Evolutionary conservation across 768 basidiomycete species (phyloP), one percentile per base, ranked within the genome.

Genomic region (Xerocomellus chrysenteron): DNA sequence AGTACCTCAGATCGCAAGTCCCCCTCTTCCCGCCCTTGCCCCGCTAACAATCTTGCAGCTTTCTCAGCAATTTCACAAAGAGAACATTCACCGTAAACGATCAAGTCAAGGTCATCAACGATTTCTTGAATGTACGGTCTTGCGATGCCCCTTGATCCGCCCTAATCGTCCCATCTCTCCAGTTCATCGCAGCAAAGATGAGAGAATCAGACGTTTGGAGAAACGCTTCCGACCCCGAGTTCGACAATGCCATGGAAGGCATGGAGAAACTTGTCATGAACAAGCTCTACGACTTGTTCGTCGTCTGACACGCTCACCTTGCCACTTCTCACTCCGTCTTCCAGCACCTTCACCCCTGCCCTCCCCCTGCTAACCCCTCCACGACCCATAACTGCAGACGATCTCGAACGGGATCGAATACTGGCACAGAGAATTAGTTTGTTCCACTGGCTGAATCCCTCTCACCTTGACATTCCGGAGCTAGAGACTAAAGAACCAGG

Each of bases 261-360:
- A 98, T 98, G 93, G 97, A 99, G 79, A 99, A 99, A 73, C 82
- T 99, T 8, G 97, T 99, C 62, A 98, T 99, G 97, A 99, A 98
- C 65, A 80, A 94, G 50, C 75, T 98, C 50, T 98, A 97, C 71
- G 92, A 94, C 64, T 93, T 91, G 95, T 98, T 59, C 68, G 90
- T 84, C 53, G 5, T 47, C n/a, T 40, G 19, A 19, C 50, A 24
- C 58, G 9, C 37, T 50, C 59, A 12, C 19, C 14, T 21, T 36
- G 12, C 2, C 55, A 28, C 13, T 41, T 32, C 56, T 60, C 55
- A 50, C 51, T 40, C 50, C 45, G 47, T 51, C 36, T 55, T 57
- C 41, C 69, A 97, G 96, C 66, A 98, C 94, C 0, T 98, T 97
- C 68, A 93, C 94, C 0, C 96, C 96, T 0, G 88, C 88, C 63